phyloP scores from a whole-genome alignment of 345 rosid species.

The Brassica cretica region DNA sequence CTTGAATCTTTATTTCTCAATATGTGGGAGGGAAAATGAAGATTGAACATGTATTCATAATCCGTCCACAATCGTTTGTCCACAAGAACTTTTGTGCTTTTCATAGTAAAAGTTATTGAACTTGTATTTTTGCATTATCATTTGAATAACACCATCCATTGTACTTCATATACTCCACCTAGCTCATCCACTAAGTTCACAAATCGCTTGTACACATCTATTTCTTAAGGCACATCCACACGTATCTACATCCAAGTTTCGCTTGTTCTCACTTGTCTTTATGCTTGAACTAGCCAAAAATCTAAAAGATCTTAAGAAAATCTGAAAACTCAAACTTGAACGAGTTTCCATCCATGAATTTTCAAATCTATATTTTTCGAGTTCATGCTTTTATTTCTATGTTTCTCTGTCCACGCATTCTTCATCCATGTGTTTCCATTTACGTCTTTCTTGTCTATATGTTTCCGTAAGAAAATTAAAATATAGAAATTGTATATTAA shows the following conservation, averaged over 20 bases:
- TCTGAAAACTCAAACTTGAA: neutral
- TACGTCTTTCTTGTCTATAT: neutral
- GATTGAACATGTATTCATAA: neutral
- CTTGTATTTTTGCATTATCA: no score
- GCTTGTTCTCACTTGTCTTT: no score
- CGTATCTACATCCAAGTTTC: no score
- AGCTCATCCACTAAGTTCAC: no score
- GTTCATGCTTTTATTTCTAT: neutral
- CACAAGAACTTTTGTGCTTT: neutral
- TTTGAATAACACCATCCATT: no score
- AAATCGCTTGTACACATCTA: no score
- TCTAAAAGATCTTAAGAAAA: neutral
- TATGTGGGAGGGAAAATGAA: neutral
- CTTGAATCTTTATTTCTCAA: neutral
- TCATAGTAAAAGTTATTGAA: neutral
- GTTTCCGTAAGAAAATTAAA: no score
- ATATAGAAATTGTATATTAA: no score
- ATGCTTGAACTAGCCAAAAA: no score
- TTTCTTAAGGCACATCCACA: no score
- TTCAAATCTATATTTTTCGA: no score
- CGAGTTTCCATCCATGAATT: neutral
- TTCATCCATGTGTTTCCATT: neutral
- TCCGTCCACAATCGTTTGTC: neutral
- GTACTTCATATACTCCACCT: no score
- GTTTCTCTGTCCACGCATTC: neutral